These are phyloP conservation scores for Citrullus colocynthis DNA, from an alignment of 306 rosid species.

Conservation along the genomic window DNA sequence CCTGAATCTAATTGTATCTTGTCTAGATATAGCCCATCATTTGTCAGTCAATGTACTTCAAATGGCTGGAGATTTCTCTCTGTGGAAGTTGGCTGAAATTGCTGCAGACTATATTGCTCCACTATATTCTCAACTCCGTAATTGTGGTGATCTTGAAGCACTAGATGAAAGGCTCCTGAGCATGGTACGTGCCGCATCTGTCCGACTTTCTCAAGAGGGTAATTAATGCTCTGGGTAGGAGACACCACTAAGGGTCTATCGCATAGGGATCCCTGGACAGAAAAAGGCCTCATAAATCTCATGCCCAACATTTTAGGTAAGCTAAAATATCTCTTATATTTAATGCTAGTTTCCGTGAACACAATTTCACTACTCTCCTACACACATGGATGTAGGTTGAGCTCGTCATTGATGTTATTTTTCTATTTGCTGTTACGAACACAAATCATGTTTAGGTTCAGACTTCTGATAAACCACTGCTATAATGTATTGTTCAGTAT, in stretches of 20 bases:
- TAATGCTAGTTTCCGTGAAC: not conserved
- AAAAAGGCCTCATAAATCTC: not conserved
- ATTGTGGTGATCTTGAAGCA: conserved; percentile 60
- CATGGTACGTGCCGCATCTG: conserved; percentile 54
- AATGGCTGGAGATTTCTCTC: conserved; percentile 41
- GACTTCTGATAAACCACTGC: not conserved
- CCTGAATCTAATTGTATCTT: conserved; percentile 38
- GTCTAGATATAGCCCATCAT: conserved; percentile 39
- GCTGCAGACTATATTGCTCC: conserved; percentile 59
- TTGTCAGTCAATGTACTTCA: conserved; percentile 40
- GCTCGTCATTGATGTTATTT: not conserved
- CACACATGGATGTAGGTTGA: not conserved
- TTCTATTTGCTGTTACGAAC: not conserved
- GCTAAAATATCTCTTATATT: not conserved
- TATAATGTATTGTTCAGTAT: not conserved
- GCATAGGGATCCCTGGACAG: conserved; percentile 1
- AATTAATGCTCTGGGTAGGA: not conserved
- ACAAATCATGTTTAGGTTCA: not conserved
- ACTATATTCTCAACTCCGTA: conserved; percentile 46
- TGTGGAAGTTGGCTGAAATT: conserved; percentile 57
- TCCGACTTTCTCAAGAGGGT: conserved; percentile 39
- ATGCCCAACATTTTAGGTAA: not conserved
- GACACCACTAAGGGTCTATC: not conserved
- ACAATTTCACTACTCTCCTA: not conserved
- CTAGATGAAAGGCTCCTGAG: conserved; percentile 50